Percentiles rank a stretch among this genome's conserved stretches.
Conservation (phyloP, 345 rosid species). For the Lepidium aucheri region DNA sequence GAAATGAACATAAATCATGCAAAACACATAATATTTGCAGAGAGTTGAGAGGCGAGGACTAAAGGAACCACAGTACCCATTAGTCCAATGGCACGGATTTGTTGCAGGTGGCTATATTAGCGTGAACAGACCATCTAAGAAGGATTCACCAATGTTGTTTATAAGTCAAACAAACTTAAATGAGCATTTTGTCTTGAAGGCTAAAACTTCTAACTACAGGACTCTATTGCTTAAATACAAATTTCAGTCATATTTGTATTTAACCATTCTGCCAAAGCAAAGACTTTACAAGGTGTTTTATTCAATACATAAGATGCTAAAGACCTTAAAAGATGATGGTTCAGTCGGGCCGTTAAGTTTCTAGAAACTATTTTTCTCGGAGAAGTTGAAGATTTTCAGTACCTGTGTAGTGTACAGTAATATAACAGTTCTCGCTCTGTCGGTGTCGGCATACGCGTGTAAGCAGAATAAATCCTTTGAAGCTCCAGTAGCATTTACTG, state of each 20-base stretch:
- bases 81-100: background rate
- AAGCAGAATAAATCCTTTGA: background rate
- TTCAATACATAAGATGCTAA: background rate
- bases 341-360: background rate
- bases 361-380: background rate
- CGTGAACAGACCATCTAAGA: background rate
- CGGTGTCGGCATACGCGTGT: slow-evolving; percentile 1
- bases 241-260: background rate
- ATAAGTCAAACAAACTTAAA: background rate
- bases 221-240: background rate
- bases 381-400: background rate
- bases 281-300: background rate
- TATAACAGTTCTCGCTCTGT: slow-evolving; percentile 4
- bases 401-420: background rate
- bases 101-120: background rate
- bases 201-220: background rate
- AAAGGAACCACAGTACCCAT: background rate
- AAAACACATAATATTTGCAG: background rate
- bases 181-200: background rate
- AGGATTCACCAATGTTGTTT: slow-evolving; percentile 2
- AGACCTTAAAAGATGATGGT: background rate
- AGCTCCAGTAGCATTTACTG: background rate
- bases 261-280: background rate
- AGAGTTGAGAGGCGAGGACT: background rate
- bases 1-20: background rate